Conservation (phyloP, 768 basidiomycete genomes). For the Leccinum obscurum region DNA sequence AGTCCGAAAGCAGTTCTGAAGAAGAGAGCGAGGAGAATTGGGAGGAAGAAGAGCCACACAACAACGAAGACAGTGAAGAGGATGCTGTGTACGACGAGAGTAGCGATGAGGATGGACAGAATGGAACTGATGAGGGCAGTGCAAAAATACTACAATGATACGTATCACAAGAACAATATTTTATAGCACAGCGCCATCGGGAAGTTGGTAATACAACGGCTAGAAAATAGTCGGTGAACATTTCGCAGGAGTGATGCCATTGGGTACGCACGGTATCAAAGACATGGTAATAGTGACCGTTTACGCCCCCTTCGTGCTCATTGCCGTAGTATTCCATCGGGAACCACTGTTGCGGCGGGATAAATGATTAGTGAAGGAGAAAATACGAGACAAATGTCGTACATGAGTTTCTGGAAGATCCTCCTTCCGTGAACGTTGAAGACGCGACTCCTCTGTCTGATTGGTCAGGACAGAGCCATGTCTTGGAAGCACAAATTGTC, state of each 20-base stretch:
- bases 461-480: slow-evolving; percentile 54
- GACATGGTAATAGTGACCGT: slow-evolving; percentile 78
- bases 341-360: slow-evolving; percentile 58
- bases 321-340: slow-evolving; percentile 68
- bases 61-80: slow-evolving; percentile 31
- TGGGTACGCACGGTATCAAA: slow-evolving; percentile 58
- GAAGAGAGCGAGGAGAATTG: slow-evolving; percentile 35
- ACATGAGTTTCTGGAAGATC: slow-evolving; percentile 66
- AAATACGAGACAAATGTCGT: slow-evolving; percentile 22
- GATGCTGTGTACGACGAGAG: slow-evolving; percentile 24
- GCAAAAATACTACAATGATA: slow-evolving; percentile 15
- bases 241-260: background rate
- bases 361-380: slow-evolving; percentile 2
- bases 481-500: slow-evolving; percentile 75
- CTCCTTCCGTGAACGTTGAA: slow-evolving; percentile 66
- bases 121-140: slow-evolving; percentile 19
- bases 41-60: slow-evolving; percentile 28
- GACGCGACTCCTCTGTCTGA: slow-evolving; percentile 61
- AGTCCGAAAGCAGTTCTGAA: slow-evolving; percentile 31
- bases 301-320: slow-evolving; percentile 52
- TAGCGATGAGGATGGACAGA: slow-evolving; percentile 19
- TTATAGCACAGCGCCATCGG: slow-evolving; percentile 43
- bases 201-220: slow-evolving; percentile 57
- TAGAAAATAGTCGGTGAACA: slow-evolving; percentile 18
- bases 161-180: background rate